Evolutionary conservation across 306 rosid species (phyloP).

Genomic region (Prosopis cineraria): DNA sequence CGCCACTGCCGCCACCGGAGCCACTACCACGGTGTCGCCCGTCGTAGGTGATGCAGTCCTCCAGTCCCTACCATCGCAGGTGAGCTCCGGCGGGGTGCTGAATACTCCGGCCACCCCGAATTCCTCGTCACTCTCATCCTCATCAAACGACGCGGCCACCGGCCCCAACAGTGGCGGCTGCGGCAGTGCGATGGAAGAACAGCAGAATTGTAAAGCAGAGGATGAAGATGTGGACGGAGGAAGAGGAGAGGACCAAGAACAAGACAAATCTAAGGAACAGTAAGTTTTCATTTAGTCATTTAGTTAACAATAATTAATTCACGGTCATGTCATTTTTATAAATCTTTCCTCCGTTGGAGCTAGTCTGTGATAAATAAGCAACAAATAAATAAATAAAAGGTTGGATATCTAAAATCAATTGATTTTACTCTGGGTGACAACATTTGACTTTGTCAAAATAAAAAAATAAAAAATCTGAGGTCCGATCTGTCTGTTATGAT

Average conservation of each 20-base stretch:
- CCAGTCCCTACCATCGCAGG: slow-evolving; percentile 44
- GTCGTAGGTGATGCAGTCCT: not conserved
- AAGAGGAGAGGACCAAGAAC: slow-evolving; percentile 42
- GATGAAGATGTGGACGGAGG: slow-evolving; percentile 29
- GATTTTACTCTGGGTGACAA: not conserved
- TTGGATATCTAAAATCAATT: not conserved
- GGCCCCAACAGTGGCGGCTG: not conserved
- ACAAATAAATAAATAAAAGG: not conserved
- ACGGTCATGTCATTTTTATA: not conserved
- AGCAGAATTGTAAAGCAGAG: slow-evolving; percentile 29
- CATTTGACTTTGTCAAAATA: not conserved
- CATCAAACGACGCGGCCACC: slow-evolving; percentile 53
- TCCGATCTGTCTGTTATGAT: not conserved
- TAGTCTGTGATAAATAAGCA: not conserved
- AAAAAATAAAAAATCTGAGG: not conserved
- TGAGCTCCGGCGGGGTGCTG: slow-evolving; percentile 56
- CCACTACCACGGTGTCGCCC: slow-evolving; percentile 4
- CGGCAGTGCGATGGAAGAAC: slow-evolving; percentile 25
- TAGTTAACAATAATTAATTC: not conserved
- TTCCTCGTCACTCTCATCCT: slow-evolving; percentile 70
- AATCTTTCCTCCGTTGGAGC: not conserved
- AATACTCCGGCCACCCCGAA: slow-evolving; percentile 69
- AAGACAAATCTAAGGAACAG: slow-evolving; percentile 68
- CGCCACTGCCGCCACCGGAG: slow-evolving; percentile 22
- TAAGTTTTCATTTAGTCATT: slow-evolving; percentile 38